Evolutionary conservation across 2,329 filamentous ascomycete genomes (phyloP).

Genomic region (Curvularia spicifera): DNA sequence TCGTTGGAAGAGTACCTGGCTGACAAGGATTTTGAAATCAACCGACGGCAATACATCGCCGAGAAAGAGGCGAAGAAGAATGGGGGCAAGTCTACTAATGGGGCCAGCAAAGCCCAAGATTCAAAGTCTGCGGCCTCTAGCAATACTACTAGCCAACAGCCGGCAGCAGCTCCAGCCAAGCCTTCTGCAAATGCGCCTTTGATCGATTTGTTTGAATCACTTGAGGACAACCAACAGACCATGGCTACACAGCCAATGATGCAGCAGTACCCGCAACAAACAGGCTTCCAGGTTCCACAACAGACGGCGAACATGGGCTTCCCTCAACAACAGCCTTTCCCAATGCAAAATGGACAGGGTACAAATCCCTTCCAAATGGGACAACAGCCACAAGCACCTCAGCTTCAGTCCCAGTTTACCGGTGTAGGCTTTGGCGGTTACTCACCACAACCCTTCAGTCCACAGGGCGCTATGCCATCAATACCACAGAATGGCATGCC

Average conservation of each 20-base stretch:
- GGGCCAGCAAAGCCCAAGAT: constrained; percentile 48
- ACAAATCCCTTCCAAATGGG: constrained; percentile 92
- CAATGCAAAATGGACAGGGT: constrained; percentile 67
- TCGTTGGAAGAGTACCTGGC: constrained; percentile 94
- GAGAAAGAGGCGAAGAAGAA: constrained; percentile 77
- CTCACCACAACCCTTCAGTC: constrained; percentile 65
- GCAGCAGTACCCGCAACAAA: constrained; percentile 45
- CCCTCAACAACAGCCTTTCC: constrained; percentile 57
- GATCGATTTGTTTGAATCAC: constrained; percentile 44
- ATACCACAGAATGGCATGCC: constrained; percentile 59
- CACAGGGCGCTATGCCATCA: constrained; percentile 52
- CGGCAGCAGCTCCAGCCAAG: constrained; percentile 29
- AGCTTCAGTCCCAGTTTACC: constrained; percentile 63
- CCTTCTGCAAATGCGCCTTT: constrained; percentile 34
- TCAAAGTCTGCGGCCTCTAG: constrained; percentile 35
- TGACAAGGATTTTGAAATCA: constrained; percentile 93
- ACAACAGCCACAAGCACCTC: constrained; percentile 58
- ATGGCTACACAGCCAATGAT: constrained; percentile 45
- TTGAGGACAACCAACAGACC: constrained; percentile 46
- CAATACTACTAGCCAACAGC: constrained; percentile 33
- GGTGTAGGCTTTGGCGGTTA: constrained; percentile 87
- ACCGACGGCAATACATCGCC: constrained; percentile 87
- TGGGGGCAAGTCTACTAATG: constrained; percentile 51
- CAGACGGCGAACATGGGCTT: constrained; percentile 45
- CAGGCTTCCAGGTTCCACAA: constrained; percentile 50